phyloP scores from a whole-genome alignment of 1,284 basidiomycete genomes.

The Cryptococcus jaspeensis region DNA sequence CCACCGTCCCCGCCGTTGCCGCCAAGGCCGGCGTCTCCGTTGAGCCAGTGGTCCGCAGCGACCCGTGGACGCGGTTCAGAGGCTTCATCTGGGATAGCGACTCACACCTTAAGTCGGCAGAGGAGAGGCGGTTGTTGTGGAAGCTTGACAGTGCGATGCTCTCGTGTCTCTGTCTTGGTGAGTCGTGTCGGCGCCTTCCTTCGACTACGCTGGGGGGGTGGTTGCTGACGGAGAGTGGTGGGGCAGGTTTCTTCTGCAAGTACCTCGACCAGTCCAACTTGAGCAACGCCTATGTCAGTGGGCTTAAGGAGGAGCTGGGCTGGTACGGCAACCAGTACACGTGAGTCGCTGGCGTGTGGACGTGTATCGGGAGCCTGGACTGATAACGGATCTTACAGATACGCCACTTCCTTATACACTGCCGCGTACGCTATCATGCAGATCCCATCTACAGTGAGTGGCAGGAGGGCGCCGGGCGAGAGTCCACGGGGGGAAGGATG shows the following conservation, averaged over 20 bases:
- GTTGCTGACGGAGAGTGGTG: background rate
- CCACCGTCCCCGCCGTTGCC: too few relatives aligned
- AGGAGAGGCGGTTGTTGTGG: slow-evolving; percentile 6
- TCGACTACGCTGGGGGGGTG: too few relatives aligned
- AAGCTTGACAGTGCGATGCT: slow-evolving; percentile 11
- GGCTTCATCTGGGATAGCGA: slow-evolving; percentile 16
- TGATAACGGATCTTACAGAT: background rate
- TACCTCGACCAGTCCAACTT: slow-evolving; percentile 12
- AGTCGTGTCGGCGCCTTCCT: slow-evolving; percentile 10
- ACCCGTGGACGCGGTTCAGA: too few relatives aligned
- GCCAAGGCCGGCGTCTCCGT: too few relatives aligned
- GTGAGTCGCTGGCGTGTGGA: too few relatives aligned
- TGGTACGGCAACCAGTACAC: slow-evolving; percentile 12
- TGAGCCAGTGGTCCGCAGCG: too few relatives aligned
- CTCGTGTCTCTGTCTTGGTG: slow-evolving; percentile 7
- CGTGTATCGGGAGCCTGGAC: too few relatives aligned
- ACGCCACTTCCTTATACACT: slow-evolving; percentile 10
- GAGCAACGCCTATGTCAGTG: slow-evolving; percentile 10
- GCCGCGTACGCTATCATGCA: slow-evolving; percentile 12
- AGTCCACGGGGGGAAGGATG: too few relatives aligned
- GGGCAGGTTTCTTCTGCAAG: slow-evolving; percentile 8
- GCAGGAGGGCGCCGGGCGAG: too few relatives aligned
- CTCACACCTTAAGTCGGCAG: slow-evolving; percentile 8
- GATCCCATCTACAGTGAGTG: slow-evolving; percentile 12
- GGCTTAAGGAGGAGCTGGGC: slow-evolving; percentile 6